These are phyloP conservation scores for Monascus ruber DNA, from an alignment of 2,329 filamentous ascomycete genomes.

Conservation along the genomic window DNA sequence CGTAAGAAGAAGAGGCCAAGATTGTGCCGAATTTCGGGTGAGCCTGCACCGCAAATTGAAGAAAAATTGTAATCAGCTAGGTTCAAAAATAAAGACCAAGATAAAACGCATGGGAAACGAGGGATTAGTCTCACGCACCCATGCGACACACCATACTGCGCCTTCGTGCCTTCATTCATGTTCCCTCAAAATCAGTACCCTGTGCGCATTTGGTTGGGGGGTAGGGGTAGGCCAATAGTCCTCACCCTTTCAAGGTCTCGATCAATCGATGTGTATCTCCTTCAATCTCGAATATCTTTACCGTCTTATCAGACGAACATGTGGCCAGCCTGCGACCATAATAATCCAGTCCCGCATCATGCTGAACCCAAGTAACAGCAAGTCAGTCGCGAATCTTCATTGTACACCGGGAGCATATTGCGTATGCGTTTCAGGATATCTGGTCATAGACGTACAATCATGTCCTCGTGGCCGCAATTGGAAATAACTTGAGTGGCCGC, in stretches of 20 bases:
- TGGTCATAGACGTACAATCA: slow-evolving; percentile 68
- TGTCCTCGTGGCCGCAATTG: slow-evolving; percentile 90
- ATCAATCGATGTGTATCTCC: slow-evolving; percentile 79
- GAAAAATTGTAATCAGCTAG: not conserved
- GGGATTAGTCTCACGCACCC: slow-evolving; percentile 41
- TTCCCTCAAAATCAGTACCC: slow-evolving; percentile 4
- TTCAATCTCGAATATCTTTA: slow-evolving; percentile 98
- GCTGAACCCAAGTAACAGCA: slow-evolving; percentile 39
- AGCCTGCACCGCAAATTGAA: slow-evolving; percentile 37
- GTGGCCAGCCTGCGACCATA: slow-evolving; percentile 93
- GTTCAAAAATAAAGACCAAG: too few relatives aligned
- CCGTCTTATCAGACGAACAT: slow-evolving; percentile 94
- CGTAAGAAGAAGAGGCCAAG: slow-evolving; percentile 87
- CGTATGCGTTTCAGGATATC: not conserved
- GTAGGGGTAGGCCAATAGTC: not conserved
- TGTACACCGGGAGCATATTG: too few relatives aligned
- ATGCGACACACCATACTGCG: slow-evolving; percentile 94
- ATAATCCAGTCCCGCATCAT: slow-evolving; percentile 97
- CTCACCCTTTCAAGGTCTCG: slow-evolving; percentile 87
- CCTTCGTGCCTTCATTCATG: slow-evolving; percentile 65
- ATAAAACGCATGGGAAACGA: too few relatives aligned
- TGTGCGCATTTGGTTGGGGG: not conserved
- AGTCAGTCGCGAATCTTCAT: slow-evolving; percentile 1
- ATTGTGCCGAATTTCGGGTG: slow-evolving; percentile 99
- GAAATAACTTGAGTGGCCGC: slow-evolving; percentile 60